Conservation (phyloP, 345 rosid genomes). For the Pistacia integerrima region DNA sequence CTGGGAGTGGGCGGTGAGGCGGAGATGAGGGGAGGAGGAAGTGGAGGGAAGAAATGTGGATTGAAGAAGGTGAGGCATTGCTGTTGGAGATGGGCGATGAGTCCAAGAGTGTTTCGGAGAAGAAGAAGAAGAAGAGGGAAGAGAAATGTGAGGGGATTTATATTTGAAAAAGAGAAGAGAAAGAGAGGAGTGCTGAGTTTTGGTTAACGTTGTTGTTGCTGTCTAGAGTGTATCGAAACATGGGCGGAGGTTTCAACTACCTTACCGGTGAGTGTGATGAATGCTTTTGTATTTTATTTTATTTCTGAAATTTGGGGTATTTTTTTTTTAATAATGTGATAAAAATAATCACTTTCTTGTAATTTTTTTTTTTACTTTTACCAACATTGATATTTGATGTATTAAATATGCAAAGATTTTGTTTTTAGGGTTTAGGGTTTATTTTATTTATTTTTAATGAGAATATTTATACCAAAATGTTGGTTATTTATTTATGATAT, state of each 20-base stretch:
- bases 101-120: background rate
- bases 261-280: constrained; percentile 38
- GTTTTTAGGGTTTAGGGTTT: no score
- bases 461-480: no score
- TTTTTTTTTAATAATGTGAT: no score
- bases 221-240: constrained; percentile 70
- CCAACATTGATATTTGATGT: no score
- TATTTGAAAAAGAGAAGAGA: background rate
- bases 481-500: no score
- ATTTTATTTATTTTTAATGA: no score
- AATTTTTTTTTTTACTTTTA: no score
- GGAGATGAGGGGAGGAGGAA: constrained; percentile 31
- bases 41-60: constrained; percentile 58
- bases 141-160: no score
- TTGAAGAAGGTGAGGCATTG: constrained; percentile 71
- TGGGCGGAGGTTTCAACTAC: constrained; percentile 65
- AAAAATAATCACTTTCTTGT: no score
- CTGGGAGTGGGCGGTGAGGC: constrained; percentile 4
- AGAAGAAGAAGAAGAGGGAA: background rate
- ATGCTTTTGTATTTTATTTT: background rate
- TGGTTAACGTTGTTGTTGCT: background rate
- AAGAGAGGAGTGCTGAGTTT: background rate
- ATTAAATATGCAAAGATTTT: no score
- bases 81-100: background rate
- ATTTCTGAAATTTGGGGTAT: no score